Evolutionary conservation across 352 stramenopile genomes (phyloP), one percentile per base, ranked within the genome.

Genomic region (Elongisporangium undulatum): DNA sequence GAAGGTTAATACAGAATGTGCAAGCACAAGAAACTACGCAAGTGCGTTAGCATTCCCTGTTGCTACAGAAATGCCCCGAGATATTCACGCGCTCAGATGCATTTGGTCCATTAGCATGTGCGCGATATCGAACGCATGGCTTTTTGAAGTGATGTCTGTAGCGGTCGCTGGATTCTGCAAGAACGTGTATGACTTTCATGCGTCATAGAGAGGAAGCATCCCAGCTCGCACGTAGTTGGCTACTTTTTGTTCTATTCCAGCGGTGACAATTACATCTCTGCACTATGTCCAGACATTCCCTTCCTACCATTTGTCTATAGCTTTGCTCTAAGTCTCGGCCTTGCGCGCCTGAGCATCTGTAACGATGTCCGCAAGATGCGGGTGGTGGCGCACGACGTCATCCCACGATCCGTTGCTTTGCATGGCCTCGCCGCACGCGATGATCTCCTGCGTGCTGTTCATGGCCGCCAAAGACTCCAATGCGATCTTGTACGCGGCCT

Each of bases 401-500:
- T 67, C 56, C 71, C 72, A 81, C 23, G n/a, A 49, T 10, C 54
- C 62, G 17, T 56, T 67, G 16, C 56, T 48, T 48, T 77, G 70
- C 50, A 82, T 71, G 22, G 53, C 66, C n/a, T 69, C 50, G 17
- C 56, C 64, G 21, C 67, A 85, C 20, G 58, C 63, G 22, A 69
- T 52, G 16, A 85, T 62, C 6, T 66, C 71, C 17, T 63, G 69
- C 9, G 58, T 45, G 12, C 73, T 61, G 4, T 52, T 63, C 17
- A 64, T 50, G 3, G 63, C 55, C 54, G 78, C 76, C 17, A 89
- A 53, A 29, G 83, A 69, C 3, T 64, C 70, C 20, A 85, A 62
- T 22, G 71, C 69, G 19, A 77, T 59, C 53, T 83, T 77, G 62
- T 85, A 88, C 34, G 74, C 71, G 12, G 70, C 51, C 12, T 60